Percentiles rank a stretch among this genome's conserved stretches.
Conservation (phyloP, 306 rosid genomes). For the Neltuma alba region DNA sequence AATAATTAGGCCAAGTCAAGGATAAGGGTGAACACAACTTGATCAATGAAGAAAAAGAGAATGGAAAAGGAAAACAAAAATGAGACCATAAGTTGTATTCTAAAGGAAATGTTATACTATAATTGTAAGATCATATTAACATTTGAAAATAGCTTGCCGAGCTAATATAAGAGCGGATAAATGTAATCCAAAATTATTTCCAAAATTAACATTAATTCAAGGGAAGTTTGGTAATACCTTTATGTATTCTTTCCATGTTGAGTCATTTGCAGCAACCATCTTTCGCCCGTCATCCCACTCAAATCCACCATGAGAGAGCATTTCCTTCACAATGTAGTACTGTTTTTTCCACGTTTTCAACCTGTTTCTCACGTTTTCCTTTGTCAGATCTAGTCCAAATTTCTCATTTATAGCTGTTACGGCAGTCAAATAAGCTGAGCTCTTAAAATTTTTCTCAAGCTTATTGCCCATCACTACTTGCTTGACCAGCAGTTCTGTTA, state of each 20-base stretch:
- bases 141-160: constrained; percentile 13
- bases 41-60: background rate
- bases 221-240: constrained; percentile 44
- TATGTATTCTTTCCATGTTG: constrained; percentile 50
- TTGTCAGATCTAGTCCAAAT: constrained; percentile 49
- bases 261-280: constrained; percentile 53
- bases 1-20: background rate
- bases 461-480: constrained; percentile 60
- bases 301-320: constrained; percentile 54
- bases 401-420: constrained; percentile 50
- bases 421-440: constrained; percentile 51
- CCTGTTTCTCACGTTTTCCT: constrained; percentile 51
- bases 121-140: constrained; percentile 14
- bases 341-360: constrained; percentile 58
- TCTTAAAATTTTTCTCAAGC: constrained; percentile 54
- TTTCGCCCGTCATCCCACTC: constrained; percentile 54
- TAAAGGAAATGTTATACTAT: background rate
- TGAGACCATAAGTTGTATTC: background rate
- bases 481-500: constrained; percentile 49
- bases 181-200: constrained; percentile 23
- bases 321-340: constrained; percentile 46
- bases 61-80: background rate
- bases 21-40: background rate
- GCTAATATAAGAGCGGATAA: constrained; percentile 16
- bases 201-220: constrained; percentile 27